Base-by-base conservation (phyloP, 371 early-diverging fungal species). In the Parasitella parasitica region DNA sequence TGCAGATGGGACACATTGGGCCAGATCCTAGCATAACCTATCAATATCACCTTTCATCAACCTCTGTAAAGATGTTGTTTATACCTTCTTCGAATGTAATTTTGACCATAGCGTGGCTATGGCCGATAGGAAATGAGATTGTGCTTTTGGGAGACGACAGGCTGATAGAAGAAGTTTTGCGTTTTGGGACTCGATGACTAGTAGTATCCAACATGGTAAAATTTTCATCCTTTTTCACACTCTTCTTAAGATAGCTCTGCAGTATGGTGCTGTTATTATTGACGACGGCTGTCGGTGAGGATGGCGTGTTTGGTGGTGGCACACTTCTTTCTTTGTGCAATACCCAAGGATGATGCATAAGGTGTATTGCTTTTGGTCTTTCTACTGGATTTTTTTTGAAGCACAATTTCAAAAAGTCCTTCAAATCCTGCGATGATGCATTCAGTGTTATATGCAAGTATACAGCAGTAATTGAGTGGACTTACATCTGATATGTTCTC, bases 291-390 rank as follows among this genome's bases (percentile, higher is more conserved):
- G 43, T 43, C 3, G 43, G 22, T 22, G 43, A 18, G 20, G 35
- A 11, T 18, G 57, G 35, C 16, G 26, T 50, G 58, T 35, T 41
- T 63, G 43, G 11, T 20, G 22, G 43, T 43, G 20, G 11, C 22
- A 20, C 22, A 0, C 11, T 22, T 43, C 9, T 70, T 24, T 60
- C 66, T 35, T 83, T 77, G 24, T 81, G 72, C 18, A 57, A 66
- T 37, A 93, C 84, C 95, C 94, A 95, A 12, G 68, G 70, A 69
- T 94, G 94, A n/a, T 74, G 68, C 60, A 89, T 73, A 43, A 95
- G 72, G 46, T 84, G 72, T 0, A 89, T 52, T 15, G 61, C 53
- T 16, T 43, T 52, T 46, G 91, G 89, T 16, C 95, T 80, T 11
- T 82, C 67, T 0, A 60, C 60, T 0, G 94, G 92, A 38, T 92